Conservation (phyloP, 2,329 filamentous ascomycete genomes). For the Dactylonectria macrodidyma region DNA sequence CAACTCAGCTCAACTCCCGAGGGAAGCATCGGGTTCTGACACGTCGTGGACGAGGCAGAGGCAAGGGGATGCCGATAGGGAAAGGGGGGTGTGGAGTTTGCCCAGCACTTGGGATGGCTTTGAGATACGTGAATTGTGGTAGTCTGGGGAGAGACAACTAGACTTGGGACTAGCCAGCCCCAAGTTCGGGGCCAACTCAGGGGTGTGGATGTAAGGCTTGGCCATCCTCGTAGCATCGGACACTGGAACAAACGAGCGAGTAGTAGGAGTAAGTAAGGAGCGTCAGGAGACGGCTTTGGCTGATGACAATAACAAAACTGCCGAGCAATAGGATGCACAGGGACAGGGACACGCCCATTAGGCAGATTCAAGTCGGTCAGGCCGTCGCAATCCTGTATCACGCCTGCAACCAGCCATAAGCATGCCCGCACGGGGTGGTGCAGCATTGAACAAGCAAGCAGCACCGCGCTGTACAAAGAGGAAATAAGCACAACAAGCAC, state of each 20-base stretch:
- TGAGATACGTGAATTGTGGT: slow-evolving; percentile 31
- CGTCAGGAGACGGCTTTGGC: slow-evolving; percentile 1
- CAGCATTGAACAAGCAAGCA: slow-evolving; percentile 10
- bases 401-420: slow-evolving; percentile 22
- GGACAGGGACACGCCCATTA: slow-evolving; percentile 4
- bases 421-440: neutral
- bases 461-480: slow-evolving; percentile 9
- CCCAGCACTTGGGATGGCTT: neutral
- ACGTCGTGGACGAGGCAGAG: slow-evolving; percentile 33
- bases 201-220: slow-evolving; percentile 17
- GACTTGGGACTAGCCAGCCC: slow-evolving; percentile 24
- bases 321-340: slow-evolving; percentile 12
- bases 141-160: slow-evolving; percentile 23
- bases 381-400: slow-evolving; percentile 19
- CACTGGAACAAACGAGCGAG: slow-evolving; percentile 6
- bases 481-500: slow-evolving; percentile 30
- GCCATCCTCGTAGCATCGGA: slow-evolving; percentile 9
- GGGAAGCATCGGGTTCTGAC: slow-evolving; percentile 36
- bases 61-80: slow-evolving; percentile 21
- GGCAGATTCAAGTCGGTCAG: slow-evolving; percentile 15
- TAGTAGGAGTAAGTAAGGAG: slow-evolving; percentile 1
- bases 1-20: slow-evolving; percentile 28
- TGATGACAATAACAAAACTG: slow-evolving; percentile 20
- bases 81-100: slow-evolving; percentile 29
- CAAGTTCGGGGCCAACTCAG: neutral